Base-by-base conservation (phyloP, 208 protist genomes). In the Phytomonas francai region DNA sequence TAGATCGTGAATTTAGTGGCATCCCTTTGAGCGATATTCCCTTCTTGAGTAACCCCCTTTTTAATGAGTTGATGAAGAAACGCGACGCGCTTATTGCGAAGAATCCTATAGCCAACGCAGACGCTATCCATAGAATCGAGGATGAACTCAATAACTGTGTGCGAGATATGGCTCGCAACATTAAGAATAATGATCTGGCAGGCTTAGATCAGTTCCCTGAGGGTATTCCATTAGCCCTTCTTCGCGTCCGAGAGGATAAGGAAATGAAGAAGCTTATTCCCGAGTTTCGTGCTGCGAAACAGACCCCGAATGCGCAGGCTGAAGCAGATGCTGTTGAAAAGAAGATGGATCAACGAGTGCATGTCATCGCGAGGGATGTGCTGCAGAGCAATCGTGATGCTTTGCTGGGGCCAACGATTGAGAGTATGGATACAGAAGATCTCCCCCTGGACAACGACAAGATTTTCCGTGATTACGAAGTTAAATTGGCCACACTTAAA, bases 91-190 rank as follows among this genome's bases (percentile, higher is more conserved):
- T 91, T 8, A 74, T 71, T 42, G 73, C 74, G 0, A 65, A 82
- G 56, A 68, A 89, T 57, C 67, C 79, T 9, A 25, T 49, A 14
- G 63, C 54, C 1, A 80, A 83, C 61, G 73, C 63, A 0, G 61
- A 69, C 14, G 77, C 78, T 59, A 73, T 91, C 14, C 64, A 65
- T 33, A 70, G 65, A 19, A 45, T 83, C 12, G 81, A 91, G 67
- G 67, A 67, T 16, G 72, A 81, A 30, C 72, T 94, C 19, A 94
- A 94, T 67, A 68, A 72, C 7, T 80, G 83, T 29, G 84, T 83
- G 25, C 63, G 75, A 56, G 79, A 86, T 51, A 72, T 94, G 31
- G 88, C 80, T 11, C 62, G 76, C 22, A 76, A 81, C 33, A 77
- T 80, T 60, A 80, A 83, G 42, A 64, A 71, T 36, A 71, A 63